phyloP scores from a whole-genome alignment of 352 stramenopile species.

The Pilasporangium apinafurcum region DNA sequence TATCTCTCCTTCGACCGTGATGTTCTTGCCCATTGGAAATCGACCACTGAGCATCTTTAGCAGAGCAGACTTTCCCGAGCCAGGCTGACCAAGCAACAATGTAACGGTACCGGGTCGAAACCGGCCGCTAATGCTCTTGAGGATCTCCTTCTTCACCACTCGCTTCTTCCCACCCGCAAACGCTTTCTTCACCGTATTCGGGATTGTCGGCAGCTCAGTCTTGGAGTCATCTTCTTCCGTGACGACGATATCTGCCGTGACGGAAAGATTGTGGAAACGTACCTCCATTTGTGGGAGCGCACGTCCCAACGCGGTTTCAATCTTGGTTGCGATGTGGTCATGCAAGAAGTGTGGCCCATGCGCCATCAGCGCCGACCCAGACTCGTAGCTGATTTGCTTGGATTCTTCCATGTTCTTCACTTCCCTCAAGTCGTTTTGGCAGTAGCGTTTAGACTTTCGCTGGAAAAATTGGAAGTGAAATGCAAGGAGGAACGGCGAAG shows the following conservation, averaged over 20 bases:
- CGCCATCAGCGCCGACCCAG: constrained; percentile 7
- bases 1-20: constrained; percentile 16
- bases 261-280: constrained; percentile 13
- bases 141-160: constrained; percentile 21
- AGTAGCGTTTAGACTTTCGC: no score
- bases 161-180: constrained; percentile 25
- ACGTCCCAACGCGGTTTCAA: constrained; percentile 20
- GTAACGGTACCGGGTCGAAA: constrained; percentile 25
- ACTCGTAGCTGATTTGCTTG: constrained; percentile 1
- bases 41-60: constrained; percentile 21
- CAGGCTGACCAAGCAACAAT: constrained; percentile 25
- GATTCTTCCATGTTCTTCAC: no score
- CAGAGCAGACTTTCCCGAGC: constrained; percentile 28
- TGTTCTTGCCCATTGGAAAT: constrained; percentile 15
- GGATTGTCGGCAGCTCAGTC: constrained; percentile 5
- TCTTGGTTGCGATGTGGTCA: constrained; percentile 11
- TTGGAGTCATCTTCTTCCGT: neutral
- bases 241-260: constrained; percentile 16
- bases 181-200: constrained; percentile 12
- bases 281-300: constrained; percentile 18
- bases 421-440: no score
- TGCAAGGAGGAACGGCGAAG: no score
- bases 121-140: constrained; percentile 17
- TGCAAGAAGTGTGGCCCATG: constrained; percentile 20
- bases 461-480: no score